Base-by-base conservation (phyloP, 495 filamentous ascomycete genomes). In the Aspergillus nidulans region DNA sequence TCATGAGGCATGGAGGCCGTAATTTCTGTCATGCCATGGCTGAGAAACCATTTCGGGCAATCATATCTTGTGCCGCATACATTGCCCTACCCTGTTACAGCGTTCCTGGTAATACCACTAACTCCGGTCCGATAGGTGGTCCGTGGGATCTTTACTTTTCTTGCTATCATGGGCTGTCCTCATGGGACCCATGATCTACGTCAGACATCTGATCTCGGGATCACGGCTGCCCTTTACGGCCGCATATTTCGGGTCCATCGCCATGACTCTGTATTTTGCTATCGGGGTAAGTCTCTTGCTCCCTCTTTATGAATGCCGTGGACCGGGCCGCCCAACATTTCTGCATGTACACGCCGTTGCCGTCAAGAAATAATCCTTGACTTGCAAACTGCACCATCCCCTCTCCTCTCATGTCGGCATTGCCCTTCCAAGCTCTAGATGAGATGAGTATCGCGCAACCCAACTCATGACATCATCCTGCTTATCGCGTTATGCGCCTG, bases 181-280 rank as follows among this genome's bases (percentile, higher is more conserved):
- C 74, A 91, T 96, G 85, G 94, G 94, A 48, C 92, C 91, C 18
- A 76, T 80, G 72, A 72, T 79, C 42, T 98, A 97, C 72, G 73
- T 83, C 45, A 85, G 82, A 62, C 94, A 98, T 71, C 80, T 98
- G 64, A 71, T 90, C 61, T 97, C 95, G 47, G 84, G 83, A 50
- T 77, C 90, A 55, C 83, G 94, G 57, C 72, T 98, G 48, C 94
- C 95, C 10, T 98, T 98, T 68, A 97, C 94, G 18, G 91, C 91
- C 46, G 89, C 91, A 24, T 98, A 98, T 78, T 97, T 98, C 76
- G 94, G 92, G 38, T 95, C 89, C 38, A 95, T 98, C 59, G 85
- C 74, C 2, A 68, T 97, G 64, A 97, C 94, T 4, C 75, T 98
- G 30, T 96, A 91, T 70, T 97, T 95, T 72, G 85, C 92, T 16